A percentile compares a stretch with the other conserved stretches of the same genome.
These are phyloP conservation scores for Annona squamosa DNA, from an alignment of 164 flowering plant species.

Conservation along the genomic window DNA sequence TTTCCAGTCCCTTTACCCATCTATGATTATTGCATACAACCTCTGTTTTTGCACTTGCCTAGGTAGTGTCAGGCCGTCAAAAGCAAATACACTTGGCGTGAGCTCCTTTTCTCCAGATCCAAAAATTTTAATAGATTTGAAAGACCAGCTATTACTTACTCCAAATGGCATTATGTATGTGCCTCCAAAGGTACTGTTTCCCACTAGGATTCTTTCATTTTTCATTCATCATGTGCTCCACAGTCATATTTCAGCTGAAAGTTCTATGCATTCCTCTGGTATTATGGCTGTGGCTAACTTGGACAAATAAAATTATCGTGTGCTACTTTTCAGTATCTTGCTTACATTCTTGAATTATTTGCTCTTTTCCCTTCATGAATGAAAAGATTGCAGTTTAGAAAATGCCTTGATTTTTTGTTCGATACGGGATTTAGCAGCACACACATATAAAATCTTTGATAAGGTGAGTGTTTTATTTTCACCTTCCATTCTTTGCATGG, in stretches of 20 bases:
- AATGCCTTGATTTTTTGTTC: no score
- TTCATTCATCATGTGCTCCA: not conserved
- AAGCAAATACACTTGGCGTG: constrained; percentile 68
- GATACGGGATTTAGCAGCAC: no score
- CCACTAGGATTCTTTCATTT: not conserved
- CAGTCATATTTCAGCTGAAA: not conserved
- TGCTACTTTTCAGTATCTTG: not conserved
- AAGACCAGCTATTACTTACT: constrained; percentile 51
- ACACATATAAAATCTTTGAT: no score
- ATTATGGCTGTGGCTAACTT: not conserved
- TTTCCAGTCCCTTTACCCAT: constrained; percentile 97
- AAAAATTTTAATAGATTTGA: constrained; percentile 36
- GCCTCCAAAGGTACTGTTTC: constrained; percentile 53
- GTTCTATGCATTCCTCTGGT: not conserved
- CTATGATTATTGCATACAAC: constrained; percentile 94
- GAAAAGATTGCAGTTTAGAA: no score
- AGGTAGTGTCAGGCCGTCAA: constrained; percentile 68
- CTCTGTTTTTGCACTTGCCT: constrained; percentile 94
- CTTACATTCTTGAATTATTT: not conserved
- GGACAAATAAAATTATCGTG: no score
- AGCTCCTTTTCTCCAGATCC: constrained; percentile 58
- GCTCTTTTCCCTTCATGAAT: not conserved
- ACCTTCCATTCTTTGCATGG: no score
- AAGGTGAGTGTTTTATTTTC: no score
- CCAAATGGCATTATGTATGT: constrained; percentile 95